Base-by-base conservation (phyloP, 1,139 yeast genomes). In the Sugiyamaella novakii region DNA sequence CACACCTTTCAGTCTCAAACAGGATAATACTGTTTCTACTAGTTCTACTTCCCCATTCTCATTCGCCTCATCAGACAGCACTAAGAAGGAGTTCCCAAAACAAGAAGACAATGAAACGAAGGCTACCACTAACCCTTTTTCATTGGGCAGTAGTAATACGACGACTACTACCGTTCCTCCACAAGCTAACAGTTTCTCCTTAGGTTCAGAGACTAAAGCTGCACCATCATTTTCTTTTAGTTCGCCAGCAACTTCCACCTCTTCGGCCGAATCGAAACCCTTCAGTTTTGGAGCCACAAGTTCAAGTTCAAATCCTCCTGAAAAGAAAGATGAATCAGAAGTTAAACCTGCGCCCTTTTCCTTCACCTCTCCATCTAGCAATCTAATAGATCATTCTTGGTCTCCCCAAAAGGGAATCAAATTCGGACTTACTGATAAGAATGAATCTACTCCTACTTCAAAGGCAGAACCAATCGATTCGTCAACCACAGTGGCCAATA, bases 331-430 rank as follows among this genome's bases (percentile, higher is more conserved):
- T 10, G 19, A 14, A 11, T 21, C 49, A 3, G 33, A 52, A 6
- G 38, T 54, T 3, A 50, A 53, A 43, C 51, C 54, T 8, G 47
- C 30, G 2, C 28, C 51, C 11, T 43, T 44, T 40, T 33, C 54
- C 27, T 47, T 47, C 30, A 47, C 46, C 7, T 27, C 51, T 22
- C 25, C 42, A 43, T 10, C 28, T 30, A 25, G 35, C 37, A n/a
- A 46, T 30, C 42, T 52, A 22, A 51, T 47, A 18, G 51, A 55
- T 17, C 55, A 55, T 28, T 51, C 58, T 3, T 68, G 72, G 72
- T 56, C 66, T 10, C 71, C 71, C 2, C 69, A 64, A 29, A 59
- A 62, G 47, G 66, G 65, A 8, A 64, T 68, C 55, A 67, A 65
- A 53, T 67, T 68, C 53, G 69, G 64, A 14, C 29, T 49, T 17